Evolutionary conservation across 495 filamentous ascomycete genomes (phyloP).

Genomic region (Xylona heveae): DNA sequence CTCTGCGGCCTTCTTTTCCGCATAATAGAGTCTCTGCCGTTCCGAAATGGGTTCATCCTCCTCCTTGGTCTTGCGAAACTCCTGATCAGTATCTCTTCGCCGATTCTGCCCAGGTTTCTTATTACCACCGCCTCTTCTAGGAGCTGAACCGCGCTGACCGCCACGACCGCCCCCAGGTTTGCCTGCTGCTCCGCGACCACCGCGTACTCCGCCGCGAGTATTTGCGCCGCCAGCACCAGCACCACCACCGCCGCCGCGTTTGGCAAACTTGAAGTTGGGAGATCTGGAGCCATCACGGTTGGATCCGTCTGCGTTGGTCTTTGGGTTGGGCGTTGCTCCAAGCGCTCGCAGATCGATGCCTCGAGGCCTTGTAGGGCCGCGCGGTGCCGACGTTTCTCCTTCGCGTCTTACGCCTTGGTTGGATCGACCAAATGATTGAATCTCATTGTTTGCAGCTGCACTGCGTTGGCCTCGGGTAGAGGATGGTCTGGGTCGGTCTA

Average conservation of each 20-base stretch:
- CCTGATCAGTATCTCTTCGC: background rate
- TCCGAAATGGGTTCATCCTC: background rate
- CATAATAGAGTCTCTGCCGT: too few relatives aligned
- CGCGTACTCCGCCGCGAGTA: background rate
- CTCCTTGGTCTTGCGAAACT: background rate
- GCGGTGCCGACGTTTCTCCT: too few relatives aligned
- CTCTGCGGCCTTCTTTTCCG: too few relatives aligned
- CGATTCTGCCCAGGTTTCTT: background rate
- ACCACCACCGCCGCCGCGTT: background rate
- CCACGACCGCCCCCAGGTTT: background rate
- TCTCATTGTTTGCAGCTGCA: too few relatives aligned
- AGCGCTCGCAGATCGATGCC: conserved; percentile 1
- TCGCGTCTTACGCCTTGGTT: too few relatives aligned
- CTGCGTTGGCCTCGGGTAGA: too few relatives aligned
- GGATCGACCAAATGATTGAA: too few relatives aligned
- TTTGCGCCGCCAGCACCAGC: background rate
- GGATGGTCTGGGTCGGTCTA: too few relatives aligned
- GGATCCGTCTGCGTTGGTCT: too few relatives aligned
- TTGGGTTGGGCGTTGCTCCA: background rate
- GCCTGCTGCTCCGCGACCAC: background rate
- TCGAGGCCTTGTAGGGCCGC: too few relatives aligned
- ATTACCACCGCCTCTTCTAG: background rate
- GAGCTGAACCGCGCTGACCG: background rate
- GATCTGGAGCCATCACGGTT: too few relatives aligned
- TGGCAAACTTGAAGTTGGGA: too few relatives aligned